Percentiles rank a stretch among this genome's conserved stretches.
Evolutionary conservation across 768 basidiomycete species (phyloP).

Genomic region (Leccinum subgranulosum): DNA sequence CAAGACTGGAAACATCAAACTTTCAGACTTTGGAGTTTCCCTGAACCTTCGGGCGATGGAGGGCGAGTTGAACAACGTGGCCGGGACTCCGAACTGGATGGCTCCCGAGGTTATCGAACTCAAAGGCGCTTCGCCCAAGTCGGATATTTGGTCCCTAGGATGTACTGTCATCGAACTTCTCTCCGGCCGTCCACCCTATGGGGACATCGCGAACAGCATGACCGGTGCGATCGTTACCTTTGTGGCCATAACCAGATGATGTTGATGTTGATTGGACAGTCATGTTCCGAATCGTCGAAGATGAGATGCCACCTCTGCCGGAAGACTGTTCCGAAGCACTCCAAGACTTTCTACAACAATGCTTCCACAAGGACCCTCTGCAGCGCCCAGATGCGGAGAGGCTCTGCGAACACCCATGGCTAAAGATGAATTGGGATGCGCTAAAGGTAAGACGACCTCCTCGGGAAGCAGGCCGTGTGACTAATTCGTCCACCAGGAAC

Average conservation of each 20-base stretch:
- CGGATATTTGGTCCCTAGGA: constrained; percentile 94
- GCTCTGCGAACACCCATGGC: constrained; percentile 90
- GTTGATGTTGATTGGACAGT: constrained; percentile 43
- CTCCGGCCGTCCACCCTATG: constrained; percentile 90
- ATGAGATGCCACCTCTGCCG: constrained; percentile 84
- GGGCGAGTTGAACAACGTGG: constrained; percentile 78
- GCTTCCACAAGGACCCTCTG: constrained; percentile 86
- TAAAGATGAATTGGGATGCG: constrained; percentile 75
- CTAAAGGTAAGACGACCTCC: constrained; percentile 54
- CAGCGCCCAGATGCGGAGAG: constrained; percentile 80
- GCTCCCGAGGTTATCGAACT: constrained; percentile 97
- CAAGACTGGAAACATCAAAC: constrained; percentile 95
- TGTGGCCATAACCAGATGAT: neutral
- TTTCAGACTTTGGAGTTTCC: constrained; percentile 97
- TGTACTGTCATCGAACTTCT: constrained; percentile 94
- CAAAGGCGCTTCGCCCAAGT: constrained; percentile 88
- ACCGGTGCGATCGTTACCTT: constrained; percentile 54
- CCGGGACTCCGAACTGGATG: constrained; percentile 99
- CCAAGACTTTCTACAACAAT: constrained; percentile 75
- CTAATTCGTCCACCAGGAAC: constrained; percentile 44
- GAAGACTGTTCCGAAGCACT: constrained; percentile 74
- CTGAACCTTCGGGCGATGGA: constrained; percentile 92
- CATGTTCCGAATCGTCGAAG: constrained; percentile 98
- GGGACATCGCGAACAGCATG: constrained; percentile 87
- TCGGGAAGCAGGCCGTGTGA: neutral